Base-by-base conservation (phyloP, 768 basidiomycete genomes). In the Lyophyllum shimeji region DNA sequence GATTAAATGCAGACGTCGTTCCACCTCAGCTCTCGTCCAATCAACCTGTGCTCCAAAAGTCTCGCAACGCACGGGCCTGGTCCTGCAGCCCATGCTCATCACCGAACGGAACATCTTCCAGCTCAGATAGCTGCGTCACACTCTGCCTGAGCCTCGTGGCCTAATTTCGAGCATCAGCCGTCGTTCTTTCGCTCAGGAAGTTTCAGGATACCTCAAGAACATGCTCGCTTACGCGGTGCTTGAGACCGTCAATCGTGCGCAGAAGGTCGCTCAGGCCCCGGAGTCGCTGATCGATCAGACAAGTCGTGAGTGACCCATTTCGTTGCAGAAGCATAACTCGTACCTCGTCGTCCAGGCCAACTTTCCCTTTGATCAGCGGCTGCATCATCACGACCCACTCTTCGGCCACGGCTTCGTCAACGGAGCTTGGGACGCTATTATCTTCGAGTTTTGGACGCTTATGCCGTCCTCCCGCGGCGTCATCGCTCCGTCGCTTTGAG, bases 101-200 rank as follows among this genome's bases (percentile, higher is more conserved):
- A 12, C 31, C 51, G n/a, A 60, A 60, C 13, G 59, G 59, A 33
- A 60, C 49, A 42, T 60, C 47, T 18, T 56, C 33, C 25, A 52
- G 21, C 13, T 29, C 46, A 27, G 59, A 56, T 42, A 60, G 40
- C 18, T 52, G 55, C 44, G 33, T 24, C 20, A 60, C 23, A 34
- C 39, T 60, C n/a, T 53, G 34, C 15, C 18, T 55, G n/a, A 60
- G 51, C 27, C 37, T 31, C 25, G 34, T 44, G 5, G 51, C 44
- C 59, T 60, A 27, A 3, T 39, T 27, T 12, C 23, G 7, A 33
- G 33, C n/a, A 23, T 48, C 43, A 46, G 45, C 15, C 5, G 0
- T 21, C 7, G 17, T 13, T 42, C 39, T n/a, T 20, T 52, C 20
- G 4, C 9, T 20, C 20, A 37, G 31, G 6, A 18, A 18, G 24